These are phyloP conservation scores for Kurtzmaniella cleridarum DNA, from an alignment of 805 yeast species.

Conservation along the genomic window DNA sequence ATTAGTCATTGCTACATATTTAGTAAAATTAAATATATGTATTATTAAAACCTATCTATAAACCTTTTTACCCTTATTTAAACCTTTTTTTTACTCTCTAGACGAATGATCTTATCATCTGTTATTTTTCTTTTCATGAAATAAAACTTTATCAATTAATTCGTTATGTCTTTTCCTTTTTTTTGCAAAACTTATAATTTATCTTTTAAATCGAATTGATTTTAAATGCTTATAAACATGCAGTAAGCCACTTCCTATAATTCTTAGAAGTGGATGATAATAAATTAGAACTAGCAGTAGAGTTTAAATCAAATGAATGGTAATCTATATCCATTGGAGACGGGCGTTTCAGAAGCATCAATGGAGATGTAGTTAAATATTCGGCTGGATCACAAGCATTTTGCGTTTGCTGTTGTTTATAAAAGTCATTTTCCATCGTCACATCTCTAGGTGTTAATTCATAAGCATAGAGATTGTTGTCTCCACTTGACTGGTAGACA, in stretches of 20 bases:
- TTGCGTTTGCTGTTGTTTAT: not conserved
- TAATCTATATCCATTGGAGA: conserved; percentile 1
- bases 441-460: not conserved
- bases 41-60: not conserved
- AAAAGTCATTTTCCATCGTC: not conserved
- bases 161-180: not conserved
- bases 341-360: conserved; percentile 1
- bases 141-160: not conserved
- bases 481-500: conserved; percentile 19
- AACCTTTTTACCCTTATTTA: not conserved
- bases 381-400: not conserved
- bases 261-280: conserved; percentile 28
- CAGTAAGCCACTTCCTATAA: conserved; percentile 37
- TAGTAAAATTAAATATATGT: too few species aligned
- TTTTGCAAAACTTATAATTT: conserved; percentile 1
- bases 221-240: conserved; percentile 15
- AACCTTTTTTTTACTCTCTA: not conserved
- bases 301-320: conserved; percentile 6
- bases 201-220: conserved; percentile 1
- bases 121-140: not conserved
- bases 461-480: conserved; percentile 3
- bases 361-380: conserved; percentile 2
- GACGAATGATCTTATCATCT: not conserved
- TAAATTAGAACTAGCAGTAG: conserved; percentile 1
- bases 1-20: too few species aligned